A percentile compares a stretch with the other conserved stretches of the same genome.
phyloP scores from a whole-genome alignment of 257 asterid species.

The Solanum paucissectum region DNA sequence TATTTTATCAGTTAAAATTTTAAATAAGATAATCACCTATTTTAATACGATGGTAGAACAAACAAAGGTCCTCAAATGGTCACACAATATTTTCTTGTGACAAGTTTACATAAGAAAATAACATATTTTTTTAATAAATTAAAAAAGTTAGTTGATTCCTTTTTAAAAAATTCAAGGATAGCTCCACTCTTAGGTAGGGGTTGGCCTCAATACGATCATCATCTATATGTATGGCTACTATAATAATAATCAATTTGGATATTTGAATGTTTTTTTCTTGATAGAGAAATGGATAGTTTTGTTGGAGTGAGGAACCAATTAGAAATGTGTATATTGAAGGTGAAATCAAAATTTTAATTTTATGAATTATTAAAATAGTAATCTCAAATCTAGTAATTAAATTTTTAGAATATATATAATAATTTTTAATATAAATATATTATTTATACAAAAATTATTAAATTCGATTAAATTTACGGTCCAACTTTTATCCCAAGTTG shows the following conservation, averaged over 20 bases:
- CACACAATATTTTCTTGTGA: neutral
- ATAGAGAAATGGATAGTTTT: neutral
- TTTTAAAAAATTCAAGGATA: neutral
- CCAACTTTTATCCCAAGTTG: too few relatives aligned
- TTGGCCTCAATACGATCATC: neutral
- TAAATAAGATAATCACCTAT: neutral
- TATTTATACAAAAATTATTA: neutral
- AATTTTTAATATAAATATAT: neutral
- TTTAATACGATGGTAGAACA: neutral
- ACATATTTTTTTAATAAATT: neutral
- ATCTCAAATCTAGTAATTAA: neutral
- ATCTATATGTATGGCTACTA: neutral
- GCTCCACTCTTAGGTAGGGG: neutral
- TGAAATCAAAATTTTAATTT: neutral
- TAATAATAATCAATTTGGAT: neutral
- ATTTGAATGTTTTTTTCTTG: neutral
- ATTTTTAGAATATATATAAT: neutral
- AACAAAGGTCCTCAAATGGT: neutral
- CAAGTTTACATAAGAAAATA: neutral
- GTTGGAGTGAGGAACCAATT: neutral
- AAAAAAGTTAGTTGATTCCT: neutral
- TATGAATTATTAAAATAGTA: neutral
- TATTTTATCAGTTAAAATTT: neutral
- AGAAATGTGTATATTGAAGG: neutral
- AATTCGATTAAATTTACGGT: neutral